These are phyloP conservation scores for Rhizophora mangle DNA, from an alignment of 345 rosid genomes.

Conservation along the genomic window DNA sequence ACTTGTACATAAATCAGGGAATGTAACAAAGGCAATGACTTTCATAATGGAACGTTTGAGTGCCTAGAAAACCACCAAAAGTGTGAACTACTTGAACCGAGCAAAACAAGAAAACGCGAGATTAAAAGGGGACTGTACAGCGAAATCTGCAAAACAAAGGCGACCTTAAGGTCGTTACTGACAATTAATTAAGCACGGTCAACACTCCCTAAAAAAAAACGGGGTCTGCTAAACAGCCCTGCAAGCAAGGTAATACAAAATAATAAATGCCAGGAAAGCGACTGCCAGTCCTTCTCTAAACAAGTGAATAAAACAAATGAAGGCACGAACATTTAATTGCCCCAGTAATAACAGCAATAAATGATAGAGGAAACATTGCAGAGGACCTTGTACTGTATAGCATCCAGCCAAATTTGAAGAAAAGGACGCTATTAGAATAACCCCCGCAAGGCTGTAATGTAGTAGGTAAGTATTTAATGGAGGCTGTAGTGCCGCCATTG, in stretches of 20 bases:
- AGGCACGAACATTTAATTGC: conserved; percentile 26
- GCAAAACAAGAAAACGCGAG: conserved; percentile 11
- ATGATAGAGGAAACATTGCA: conserved; percentile 20
- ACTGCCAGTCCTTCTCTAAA: conserved; percentile 29
- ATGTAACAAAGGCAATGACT: conserved; percentile 17
- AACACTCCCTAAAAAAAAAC: conserved; percentile 10
- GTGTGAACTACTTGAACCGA: conserved; percentile 24
- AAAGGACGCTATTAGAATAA: conserved; percentile 21
- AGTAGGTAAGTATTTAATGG: conserved; percentile 37
- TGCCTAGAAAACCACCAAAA: conserved; percentile 17
- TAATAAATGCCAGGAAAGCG: conserved; percentile 39
- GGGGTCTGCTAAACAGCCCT: conserved; percentile 26
- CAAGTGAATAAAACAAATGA: conserved; percentile 29
- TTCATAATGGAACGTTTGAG: conserved; percentile 13
- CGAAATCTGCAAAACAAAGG: conserved; percentile 26
- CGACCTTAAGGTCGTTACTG: conserved; percentile 29
- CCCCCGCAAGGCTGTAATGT: conserved; percentile 38
- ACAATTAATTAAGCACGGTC: conserved; percentile 32
- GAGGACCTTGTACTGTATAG: conserved; percentile 11
- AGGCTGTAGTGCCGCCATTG: conserved; percentile 8
- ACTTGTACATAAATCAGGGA: not conserved
- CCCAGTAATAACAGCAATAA: conserved; percentile 30
- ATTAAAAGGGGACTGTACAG: conserved; percentile 16
- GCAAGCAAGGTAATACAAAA: conserved; percentile 33
- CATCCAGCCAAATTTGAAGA: conserved; percentile 26